Base-by-base conservation (phyloP, 2,329 filamentous ascomycete genomes). In the Magnaporthiopsis rhizophila region DNA sequence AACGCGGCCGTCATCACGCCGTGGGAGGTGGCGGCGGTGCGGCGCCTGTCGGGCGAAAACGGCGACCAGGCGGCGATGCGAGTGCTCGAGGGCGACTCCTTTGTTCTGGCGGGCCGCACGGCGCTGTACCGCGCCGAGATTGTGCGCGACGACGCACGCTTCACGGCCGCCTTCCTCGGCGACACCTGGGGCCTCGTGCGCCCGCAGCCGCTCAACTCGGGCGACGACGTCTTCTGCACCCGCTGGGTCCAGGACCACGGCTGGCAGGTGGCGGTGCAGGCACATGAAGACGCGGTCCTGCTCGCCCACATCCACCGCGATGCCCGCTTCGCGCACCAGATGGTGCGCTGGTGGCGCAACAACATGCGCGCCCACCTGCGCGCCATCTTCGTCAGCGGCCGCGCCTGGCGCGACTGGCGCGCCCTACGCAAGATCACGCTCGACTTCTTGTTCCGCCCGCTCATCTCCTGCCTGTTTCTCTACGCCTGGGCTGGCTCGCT, bases 191-290 rank as follows among this genome's bases (percentile, higher is more conserved):
- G 53, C 21, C 26, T 57, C 0, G 36, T 13, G 36, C 4, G 2
- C 9, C 36, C 36, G 11, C 5, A 5, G 12, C 4, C 12, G 36
- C 67, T 70, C 34, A 71, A 71, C 50, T 69, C 67, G 0, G 71
- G 72, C 0, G 72, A 73, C 21, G 72, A 73, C 11, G 65, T 66
- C 3, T 73, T 72, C 64, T 68, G 74, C 60, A 73, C 72, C 1
- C 68, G 69, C 8, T 74, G 69, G 66, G 61, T 74, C 0, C 61
- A 71, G 3, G 70, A 68, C 32, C 65, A 70, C 24, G 69, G 72
- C 45, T 73, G 69, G 69, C 65, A 64, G 21, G 62, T 74, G 2
- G 69, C 67, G 13, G 68, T 72, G 30, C 72, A 74, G 63, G 64
- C 71, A 1, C 66, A 62, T 0, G 67, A 67, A 1, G 69, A 72